These are phyloP conservation scores for Aspergillus jensenii DNA, from an alignment of 2,329 filamentous ascomycete species.

Conservation along the genomic window DNA sequence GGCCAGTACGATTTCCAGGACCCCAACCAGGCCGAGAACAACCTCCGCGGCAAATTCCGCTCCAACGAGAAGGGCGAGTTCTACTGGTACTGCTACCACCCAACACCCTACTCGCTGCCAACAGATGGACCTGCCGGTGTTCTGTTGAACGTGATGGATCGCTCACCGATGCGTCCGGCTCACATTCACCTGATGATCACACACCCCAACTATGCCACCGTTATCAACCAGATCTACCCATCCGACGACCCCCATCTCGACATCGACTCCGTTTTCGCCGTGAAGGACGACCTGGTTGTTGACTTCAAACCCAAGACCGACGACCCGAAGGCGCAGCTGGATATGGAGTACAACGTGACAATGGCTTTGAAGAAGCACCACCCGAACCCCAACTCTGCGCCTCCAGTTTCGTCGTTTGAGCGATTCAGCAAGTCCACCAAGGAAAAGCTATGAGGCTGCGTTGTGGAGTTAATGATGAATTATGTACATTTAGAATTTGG, in stretches of 20 bases:
- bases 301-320: constrained; percentile 55
- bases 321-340: constrained; percentile 55
- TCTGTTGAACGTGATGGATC: constrained; percentile 55
- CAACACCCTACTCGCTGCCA: constrained; percentile 70
- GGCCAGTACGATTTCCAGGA: constrained; percentile 77
- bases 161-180: constrained; percentile 61
- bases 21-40: constrained; percentile 70
- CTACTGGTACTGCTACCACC: constrained; percentile 74
- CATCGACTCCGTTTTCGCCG: constrained; percentile 62
- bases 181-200: constrained; percentile 61
- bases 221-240: constrained; percentile 61
- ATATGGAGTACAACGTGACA: constrained; percentile 63
- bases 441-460: constrained; percentile 12
- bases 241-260: constrained; percentile 58
- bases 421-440: constrained; percentile 28
- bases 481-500: neutral
- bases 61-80: constrained; percentile 65
- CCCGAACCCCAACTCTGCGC: constrained; percentile 40
- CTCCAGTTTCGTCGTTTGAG: constrained; percentile 40
- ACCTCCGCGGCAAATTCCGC: constrained; percentile 74
- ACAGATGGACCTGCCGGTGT: constrained; percentile 60
- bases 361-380: constrained; percentile 50
- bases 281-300: constrained; percentile 61
- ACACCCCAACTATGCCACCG: constrained; percentile 56
- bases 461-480: neutral